These are phyloP conservation scores for Annulohypoxylon bovei DNA, from an alignment of 495 filamentous ascomycete species.

Conservation along the genomic window DNA sequence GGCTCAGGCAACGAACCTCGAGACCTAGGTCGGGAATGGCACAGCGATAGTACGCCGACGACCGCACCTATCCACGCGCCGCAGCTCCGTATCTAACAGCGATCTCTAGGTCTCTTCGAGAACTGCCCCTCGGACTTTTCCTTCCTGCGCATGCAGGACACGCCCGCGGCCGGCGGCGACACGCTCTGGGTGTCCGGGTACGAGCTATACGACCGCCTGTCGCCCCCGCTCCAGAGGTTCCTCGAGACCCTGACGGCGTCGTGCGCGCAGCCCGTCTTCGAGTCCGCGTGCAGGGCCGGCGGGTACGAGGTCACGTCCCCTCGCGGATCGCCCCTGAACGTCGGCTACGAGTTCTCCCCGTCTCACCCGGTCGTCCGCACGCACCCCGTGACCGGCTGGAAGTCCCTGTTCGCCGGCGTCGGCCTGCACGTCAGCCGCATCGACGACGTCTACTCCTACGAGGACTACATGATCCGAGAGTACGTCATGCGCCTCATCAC, in stretches of 20 bases:
- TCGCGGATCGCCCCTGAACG: constrained; percentile 54
- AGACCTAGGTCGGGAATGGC: constrained; percentile 55
- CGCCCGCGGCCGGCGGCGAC: constrained; percentile 53
- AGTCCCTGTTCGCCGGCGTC: constrained; percentile 56
- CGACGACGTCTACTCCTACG: constrained; percentile 49
- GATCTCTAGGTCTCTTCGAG: constrained; percentile 46
- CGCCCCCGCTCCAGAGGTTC: constrained; percentile 49
- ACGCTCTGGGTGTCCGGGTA: constrained; percentile 59
- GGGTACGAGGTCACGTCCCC: constrained; percentile 53
- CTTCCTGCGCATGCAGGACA: constrained; percentile 54
- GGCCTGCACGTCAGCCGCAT: constrained; percentile 55
- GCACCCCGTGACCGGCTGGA: constrained; percentile 62
- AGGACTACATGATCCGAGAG: constrained; percentile 53
- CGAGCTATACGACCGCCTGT: constrained; percentile 54
- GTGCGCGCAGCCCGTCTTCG: constrained; percentile 56
- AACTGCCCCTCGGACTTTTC: constrained; percentile 54
- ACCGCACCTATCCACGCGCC: too few species aligned
- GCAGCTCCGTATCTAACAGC: background rate
- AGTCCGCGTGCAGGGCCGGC: constrained; percentile 48
- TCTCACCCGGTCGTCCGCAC: constrained; percentile 59
- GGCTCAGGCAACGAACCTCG: constrained; percentile 45
- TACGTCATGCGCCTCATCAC: constrained; percentile 56
- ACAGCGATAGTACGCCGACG: constrained; percentile 51
- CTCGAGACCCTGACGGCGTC: constrained; percentile 54
- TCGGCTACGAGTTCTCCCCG: constrained; percentile 50